Conservation (phyloP, 2,329 filamentous ascomycete species). For the Esteya vermicola region DNA sequence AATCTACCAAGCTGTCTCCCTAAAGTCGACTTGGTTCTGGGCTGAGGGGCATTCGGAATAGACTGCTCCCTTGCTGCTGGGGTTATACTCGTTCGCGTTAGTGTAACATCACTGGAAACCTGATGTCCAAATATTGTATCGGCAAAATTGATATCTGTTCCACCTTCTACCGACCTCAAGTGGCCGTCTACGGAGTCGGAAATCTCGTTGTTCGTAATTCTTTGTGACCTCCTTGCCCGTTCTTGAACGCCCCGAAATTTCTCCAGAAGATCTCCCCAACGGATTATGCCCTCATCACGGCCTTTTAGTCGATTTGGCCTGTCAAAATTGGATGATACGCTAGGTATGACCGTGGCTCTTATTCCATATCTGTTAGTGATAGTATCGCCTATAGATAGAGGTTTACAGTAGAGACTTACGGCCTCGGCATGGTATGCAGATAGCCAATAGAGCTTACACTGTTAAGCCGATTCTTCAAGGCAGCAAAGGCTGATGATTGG, state of each 20-base stretch:
- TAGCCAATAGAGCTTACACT: slow-evolving; percentile 96
- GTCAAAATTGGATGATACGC: slow-evolving; percentile 47
- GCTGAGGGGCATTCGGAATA: slow-evolving; percentile 26
- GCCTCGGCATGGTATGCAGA: slow-evolving; percentile 65
- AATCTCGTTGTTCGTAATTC: slow-evolving; percentile 36
- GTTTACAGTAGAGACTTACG: slow-evolving; percentile 40
- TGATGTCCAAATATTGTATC: slow-evolving; percentile 25
- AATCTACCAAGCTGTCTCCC: slow-evolving; percentile 56
- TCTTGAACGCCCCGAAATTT: slow-evolving; percentile 92
- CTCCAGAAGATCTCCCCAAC: slow-evolving; percentile 85
- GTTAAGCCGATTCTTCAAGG: slow-evolving; percentile 89
- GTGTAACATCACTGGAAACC: slow-evolving; percentile 28
- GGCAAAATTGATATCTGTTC: slow-evolving; percentile 22
- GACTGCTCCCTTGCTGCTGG: slow-evolving; percentile 29
- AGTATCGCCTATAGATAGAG: neutral
- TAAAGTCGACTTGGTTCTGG: slow-evolving; percentile 47
- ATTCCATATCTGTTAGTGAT: too few relatives aligned
- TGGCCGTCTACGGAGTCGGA: slow-evolving; percentile 25
- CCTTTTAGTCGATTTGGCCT: slow-evolving; percentile 65
- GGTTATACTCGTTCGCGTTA: slow-evolving; percentile 18
- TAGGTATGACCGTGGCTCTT: too few relatives aligned
- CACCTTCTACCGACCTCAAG: slow-evolving; percentile 20
- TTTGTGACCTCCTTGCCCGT: slow-evolving; percentile 57
- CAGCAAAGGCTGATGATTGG: slow-evolving; percentile 92
- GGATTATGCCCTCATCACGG: slow-evolving; percentile 70